Base-by-base conservation (phyloP, 257 asterid species). In the Ocimum tenuiflorum region DNA sequence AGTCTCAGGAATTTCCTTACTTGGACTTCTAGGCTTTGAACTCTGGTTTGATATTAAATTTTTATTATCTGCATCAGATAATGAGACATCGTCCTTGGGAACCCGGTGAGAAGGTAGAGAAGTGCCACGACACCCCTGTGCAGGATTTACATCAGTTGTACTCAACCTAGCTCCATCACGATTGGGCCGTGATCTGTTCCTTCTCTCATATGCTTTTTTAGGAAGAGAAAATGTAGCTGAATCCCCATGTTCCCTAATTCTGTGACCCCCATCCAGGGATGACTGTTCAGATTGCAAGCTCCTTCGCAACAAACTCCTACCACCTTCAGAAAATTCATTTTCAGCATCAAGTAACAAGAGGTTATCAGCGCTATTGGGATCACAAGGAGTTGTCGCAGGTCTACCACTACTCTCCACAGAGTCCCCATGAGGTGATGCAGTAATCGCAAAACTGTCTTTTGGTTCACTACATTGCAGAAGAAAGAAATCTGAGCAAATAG, bases 391-490 rank as follows among this genome's bases (percentile, higher is more conserved):
- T 73, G 73, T 78, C 71, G 79, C 87, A 58, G 88, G 95, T 80
- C 91, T 80, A 70, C 88, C 96, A 63, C 94, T 84, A 78, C 97
- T 91, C 82, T 91, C 96, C 60, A 85, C 81, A 49, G 97, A 88
- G 79, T 91, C 97, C 48, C 96, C 95, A 80, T 77, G 89, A 76
- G 95, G 86, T 62, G 96, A 90, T 48, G 87, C 82, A 35, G 92
- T 76, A 74, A 81, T 68, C 68, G 91, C 89, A 81, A 82, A 82
- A 78, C 97, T 88, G 53, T 91, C 94, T 83, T 86, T 91, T 69
- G 88, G 94, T 75, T 84, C 95, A 71, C 97, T 88, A 73, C 46
- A 57, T 58, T 17, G 65, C 56, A 68, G n/a, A 78, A 66, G 50
- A 60, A 58, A 56, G 48, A 57, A 51, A 62, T 43, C 33, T 69